phyloP scores from a whole-genome alignment of 2,329 filamentous ascomycete species.

The Fusarium tanahbumbuense region DNA sequence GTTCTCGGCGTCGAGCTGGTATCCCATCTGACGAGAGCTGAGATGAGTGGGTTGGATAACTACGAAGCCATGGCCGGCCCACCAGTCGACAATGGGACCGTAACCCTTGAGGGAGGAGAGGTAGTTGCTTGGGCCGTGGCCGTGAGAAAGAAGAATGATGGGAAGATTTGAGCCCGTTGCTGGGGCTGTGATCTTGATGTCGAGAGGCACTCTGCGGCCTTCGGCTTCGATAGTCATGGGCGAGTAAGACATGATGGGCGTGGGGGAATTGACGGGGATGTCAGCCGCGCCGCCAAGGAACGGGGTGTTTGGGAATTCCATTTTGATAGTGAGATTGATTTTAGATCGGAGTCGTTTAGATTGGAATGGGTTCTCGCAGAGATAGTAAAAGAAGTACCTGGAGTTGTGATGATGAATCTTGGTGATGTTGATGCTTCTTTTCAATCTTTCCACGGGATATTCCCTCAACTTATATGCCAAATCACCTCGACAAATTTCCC shows the following conservation, averaged over 20 bases:
- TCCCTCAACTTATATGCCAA: slow-evolving; percentile 18
- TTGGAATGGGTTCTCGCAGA: no score
- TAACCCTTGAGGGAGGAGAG: slow-evolving; percentile 45
- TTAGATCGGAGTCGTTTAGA: no score
- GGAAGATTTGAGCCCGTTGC: slow-evolving; percentile 31
- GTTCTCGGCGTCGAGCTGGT: slow-evolving; percentile 1
- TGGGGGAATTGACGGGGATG: slow-evolving; percentile 33
- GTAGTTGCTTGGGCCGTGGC: slow-evolving; percentile 45
- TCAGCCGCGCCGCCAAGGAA: slow-evolving; percentile 42
- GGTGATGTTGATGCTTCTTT: no score
- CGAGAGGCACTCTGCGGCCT: slow-evolving; percentile 38
- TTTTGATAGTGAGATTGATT: neutral
- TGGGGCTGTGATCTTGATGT: slow-evolving; percentile 42
- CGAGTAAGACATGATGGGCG: slow-evolving; percentile 40
- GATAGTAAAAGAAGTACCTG: neutral
- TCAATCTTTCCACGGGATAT: no score
- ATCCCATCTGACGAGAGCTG: slow-evolving; percentile 35
- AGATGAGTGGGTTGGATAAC: slow-evolving; percentile 47
- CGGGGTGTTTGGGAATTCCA: slow-evolving; percentile 41
- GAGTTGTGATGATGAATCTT: neutral
- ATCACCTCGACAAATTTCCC: accelerated
- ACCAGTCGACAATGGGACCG: slow-evolving; percentile 42
- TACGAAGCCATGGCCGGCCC: slow-evolving; percentile 45
- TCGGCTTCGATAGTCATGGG: slow-evolving; percentile 36
- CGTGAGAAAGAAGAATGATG: slow-evolving; percentile 45